These are phyloP conservation scores for Solanum hybrid DNA, from an alignment of 305 asterid species.

Conservation along the genomic window DNA sequence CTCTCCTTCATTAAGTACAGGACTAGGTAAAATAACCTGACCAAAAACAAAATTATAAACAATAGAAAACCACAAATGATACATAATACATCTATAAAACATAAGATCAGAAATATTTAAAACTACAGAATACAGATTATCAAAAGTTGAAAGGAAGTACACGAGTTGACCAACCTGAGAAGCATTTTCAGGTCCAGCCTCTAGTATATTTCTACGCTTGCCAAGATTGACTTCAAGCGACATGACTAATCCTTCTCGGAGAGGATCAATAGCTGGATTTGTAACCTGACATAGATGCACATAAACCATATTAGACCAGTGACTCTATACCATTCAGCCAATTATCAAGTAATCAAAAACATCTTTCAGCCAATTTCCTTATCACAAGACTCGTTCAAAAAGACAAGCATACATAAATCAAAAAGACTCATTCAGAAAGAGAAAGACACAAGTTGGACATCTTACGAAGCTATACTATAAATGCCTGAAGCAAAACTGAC, in stretches of 20 bases:
- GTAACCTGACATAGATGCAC: conserved; percentile 58
- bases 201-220: conserved; percentile 84
- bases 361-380: neutral
- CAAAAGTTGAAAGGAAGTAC: conserved; percentile 12
- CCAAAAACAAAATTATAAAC: neutral
- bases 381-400: neutral
- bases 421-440: neutral
- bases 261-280: conserved; percentile 99
- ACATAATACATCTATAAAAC: neutral
- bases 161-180: conserved; percentile 60
- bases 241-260: conserved; percentile 98
- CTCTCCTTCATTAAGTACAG: conserved; percentile 92
- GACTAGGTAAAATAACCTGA: conserved; percentile 81
- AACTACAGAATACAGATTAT: neutral
- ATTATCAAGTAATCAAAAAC: neutral
- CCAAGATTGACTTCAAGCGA: conserved; percentile 98
- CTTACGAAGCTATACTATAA: neutral
- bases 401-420: neutral
- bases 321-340: neutral
- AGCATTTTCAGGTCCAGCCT: conserved; percentile 92
- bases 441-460: neutral
- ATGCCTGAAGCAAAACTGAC: neutral
- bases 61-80: neutral
- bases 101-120: neutral
- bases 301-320: neutral